phyloP scores from a whole-genome alignment of 805 yeast genomes.

The Starmerella apicola region DNA sequence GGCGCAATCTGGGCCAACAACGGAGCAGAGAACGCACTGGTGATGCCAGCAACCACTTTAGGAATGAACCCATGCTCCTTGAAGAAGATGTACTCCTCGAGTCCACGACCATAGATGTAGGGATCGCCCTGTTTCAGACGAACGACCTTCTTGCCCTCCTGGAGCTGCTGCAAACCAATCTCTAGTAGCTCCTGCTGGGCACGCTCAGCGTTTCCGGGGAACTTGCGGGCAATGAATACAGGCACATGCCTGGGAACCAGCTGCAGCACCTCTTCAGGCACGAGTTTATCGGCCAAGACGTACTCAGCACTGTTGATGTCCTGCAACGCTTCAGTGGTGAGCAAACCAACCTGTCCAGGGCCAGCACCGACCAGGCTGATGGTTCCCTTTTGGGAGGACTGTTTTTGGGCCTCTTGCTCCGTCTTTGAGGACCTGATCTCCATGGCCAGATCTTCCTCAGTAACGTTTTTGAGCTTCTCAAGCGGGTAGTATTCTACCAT shows the following conservation, averaged over 20 bases:
- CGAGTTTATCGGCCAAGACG: constrained; percentile 80
- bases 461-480: constrained; percentile 44
- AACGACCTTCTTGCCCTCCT: constrained; percentile 64
- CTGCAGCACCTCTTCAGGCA: constrained; percentile 75
- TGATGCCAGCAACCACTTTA: constrained; percentile 70
- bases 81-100: constrained; percentile 75
- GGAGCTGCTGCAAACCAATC: constrained; percentile 55
- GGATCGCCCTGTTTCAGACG: constrained; percentile 95
- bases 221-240: constrained; percentile 77
- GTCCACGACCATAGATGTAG: constrained; percentile 91
- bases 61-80: constrained; percentile 56
- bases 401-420: constrained; percentile 9
- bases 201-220: constrained; percentile 91
- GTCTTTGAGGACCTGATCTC: constrained; percentile 15
- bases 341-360: constrained; percentile 73
- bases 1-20: constrained; percentile 74
- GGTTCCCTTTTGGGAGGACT: constrained; percentile 33
- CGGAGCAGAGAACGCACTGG: constrained; percentile 84
- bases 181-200: constrained; percentile 77
- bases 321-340: constrained; percentile 74
- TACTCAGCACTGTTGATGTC: constrained; percentile 74
- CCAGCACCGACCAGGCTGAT: constrained; percentile 89
- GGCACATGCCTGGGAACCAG: constrained; percentile 67
- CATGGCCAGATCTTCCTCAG: constrained; percentile 44
- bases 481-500: constrained; percentile 85